Evolutionary conservation across 2,329 filamentous ascomycete species (phyloP), one percentile per base, ranked within the genome.

Genomic region (Fusarium paranaense): DNA sequence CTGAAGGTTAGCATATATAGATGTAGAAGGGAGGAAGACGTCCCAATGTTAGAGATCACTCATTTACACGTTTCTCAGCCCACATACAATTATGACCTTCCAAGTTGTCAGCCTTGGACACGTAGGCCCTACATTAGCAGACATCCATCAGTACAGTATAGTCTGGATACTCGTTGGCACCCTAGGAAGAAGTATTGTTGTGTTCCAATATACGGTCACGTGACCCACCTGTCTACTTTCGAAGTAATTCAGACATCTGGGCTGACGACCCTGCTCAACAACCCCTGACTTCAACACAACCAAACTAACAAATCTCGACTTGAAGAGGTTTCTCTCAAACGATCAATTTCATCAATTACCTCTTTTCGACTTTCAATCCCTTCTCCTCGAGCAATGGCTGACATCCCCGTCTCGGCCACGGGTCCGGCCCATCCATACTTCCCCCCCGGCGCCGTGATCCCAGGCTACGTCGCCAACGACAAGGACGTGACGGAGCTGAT

Each of bases 391-490:
- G 18, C 60, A 45, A 70, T 66, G 64, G 35, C 61, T 16, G 63
- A 58, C 20, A 60, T 66, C 18, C 45, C 68, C 45, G 33, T 59
- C 42, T 63, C 68, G 22, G 38, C 32, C 20, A n/a, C 50, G 11
- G 35, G 7, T 5, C 35, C 45, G 20, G 62, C 56, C 5, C 87
- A 90, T 72, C 88, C 89, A 1, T 90, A 90, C 72, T 86, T 85
- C 72, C 89, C 89, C 0, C 78, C 78, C 4, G 80, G 81, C 50
- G 83, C 84, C 18, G 66, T 70, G 16, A 84, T 90, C 32, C 82
- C 85, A 2, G 75, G 78, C 50, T 90, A 87, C 74, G 78, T 75
- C 20, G 80, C 86, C 50, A 90, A 90, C 71, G 80, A 80, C 22
- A 79, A 80, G 6, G 79, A 85, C 1, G 60, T 88, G 6, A 47